Base-by-base conservation (phyloP, 768 basidiomycete genomes). In the Suillus cothurnatus region DNA sequence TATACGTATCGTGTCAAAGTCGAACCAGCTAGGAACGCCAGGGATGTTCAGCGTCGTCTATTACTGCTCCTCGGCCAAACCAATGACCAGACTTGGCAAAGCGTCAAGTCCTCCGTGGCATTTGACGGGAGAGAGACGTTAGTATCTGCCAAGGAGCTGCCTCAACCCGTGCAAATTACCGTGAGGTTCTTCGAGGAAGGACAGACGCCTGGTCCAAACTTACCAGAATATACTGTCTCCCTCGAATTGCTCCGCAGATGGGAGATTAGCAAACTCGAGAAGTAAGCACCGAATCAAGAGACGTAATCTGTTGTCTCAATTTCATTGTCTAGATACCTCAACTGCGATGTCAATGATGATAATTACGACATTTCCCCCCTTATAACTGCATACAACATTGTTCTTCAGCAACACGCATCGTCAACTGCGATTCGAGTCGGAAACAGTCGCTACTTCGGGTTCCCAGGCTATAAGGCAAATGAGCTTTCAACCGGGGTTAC, bases 321-420 rank as follows among this genome's bases (percentile, higher is more conserved):
- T 15, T 47, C 50, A 41, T 47, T 53, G 17, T 53, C 8, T 28
- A 83, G 81, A 55, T 77, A 80, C 65, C 71, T 83, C 11, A 64
- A 68, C 49, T 82, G 82, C 5, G 70, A 76, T 7, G 72, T 71
- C 3, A 69, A 76, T 53, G 75, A 72, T 65, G 74, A 76, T 32
- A 71, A 72, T 47, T 78, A 76, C 59, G 81, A 83, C 69, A 70
- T 78, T 60, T 65, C 72, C 53, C 80, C 81, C 0, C 70, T 81
- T 39, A 71, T 83, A 43, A 71, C 80, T 32, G 81, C 82, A 1
- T 64, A 82, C 56, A 83, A 83, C 66, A 70, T 83, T 52, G 72
- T 83, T 57, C 70, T 83, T 19, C 71, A 78, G 28, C 73, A 78
- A 31, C 71, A 79, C 60, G 77, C 82, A n/a, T 76, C 71, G 43